Evolutionary conservation across 805 yeast species (phyloP), one percentile per base, ranked within the genome.

Genomic region (Cyberlindnera galapagoensis): DNA sequence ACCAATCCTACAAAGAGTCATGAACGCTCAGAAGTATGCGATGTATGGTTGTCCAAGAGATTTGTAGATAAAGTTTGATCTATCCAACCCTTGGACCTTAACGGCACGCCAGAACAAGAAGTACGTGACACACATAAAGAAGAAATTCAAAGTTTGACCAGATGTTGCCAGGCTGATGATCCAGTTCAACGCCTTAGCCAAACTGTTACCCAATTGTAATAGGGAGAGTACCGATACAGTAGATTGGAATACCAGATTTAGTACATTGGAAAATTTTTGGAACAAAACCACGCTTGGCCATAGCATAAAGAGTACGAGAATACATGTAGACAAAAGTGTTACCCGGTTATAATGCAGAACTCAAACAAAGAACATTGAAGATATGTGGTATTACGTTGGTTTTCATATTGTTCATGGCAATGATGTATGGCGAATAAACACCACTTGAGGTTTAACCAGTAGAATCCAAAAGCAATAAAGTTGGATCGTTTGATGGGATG

Each of bases 111-210:
- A 73, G 62, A 80, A 83, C 28, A 76, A 68, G 20, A 80, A 40
- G 48, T 75, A 82, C 15, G 80, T 71, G 36, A 67, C 58, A 46
- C 77, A 64, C 46, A 81, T 71, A 43, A 67, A 63, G 35, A 66
- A 61, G 60, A 71, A 79, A 52, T 74, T 77, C 47, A 67, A 66
- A 49, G 76, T 63, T 52, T 77, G 83, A 24, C 80, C 76, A 31
- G 75, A 75, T 6, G 88, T 78, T 30, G 76, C 75, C 35, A 82
- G 59, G 45, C 79, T 78, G 34, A 79, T 70, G 28, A 82, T 67
- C 87, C 90, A 82, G 47, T 61, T 66, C 39, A 82, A 64, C 4
- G 81, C 90, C 3, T 65, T 63, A n/a, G 74, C 69, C 21, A 86
- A 67, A 20, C 68, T 58, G 30, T 66, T 60, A 23, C 77, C 67